Conservation (phyloP, 2,329 filamentous ascomycete genomes). For the Penicillium nordicum region DNA sequence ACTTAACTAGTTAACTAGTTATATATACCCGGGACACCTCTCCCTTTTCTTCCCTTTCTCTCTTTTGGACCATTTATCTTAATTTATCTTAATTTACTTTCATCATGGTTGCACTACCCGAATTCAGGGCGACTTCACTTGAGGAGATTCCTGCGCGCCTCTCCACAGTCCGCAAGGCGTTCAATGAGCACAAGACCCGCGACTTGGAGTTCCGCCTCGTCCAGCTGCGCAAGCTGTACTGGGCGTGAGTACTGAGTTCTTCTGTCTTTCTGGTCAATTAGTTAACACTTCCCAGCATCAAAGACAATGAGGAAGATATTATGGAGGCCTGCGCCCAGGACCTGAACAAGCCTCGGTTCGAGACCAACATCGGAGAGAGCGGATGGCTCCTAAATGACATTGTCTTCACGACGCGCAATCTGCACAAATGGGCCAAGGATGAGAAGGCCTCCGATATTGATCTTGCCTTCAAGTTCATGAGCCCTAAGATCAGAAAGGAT, state of each 20-base stretch:
- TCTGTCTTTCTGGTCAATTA: neutral
- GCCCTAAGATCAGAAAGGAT: slow-evolving; percentile 77
- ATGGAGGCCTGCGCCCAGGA: slow-evolving; percentile 73
- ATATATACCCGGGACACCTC: neutral
- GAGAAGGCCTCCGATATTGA: slow-evolving; percentile 70
- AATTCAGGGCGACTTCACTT: slow-evolving; percentile 60
- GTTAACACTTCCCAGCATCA: slow-evolving; percentile 48
- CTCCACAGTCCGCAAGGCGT: slow-evolving; percentile 63
- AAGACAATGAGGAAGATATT: slow-evolving; percentile 71
- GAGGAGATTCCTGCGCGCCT: slow-evolving; percentile 63
- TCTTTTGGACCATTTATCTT: neutral
- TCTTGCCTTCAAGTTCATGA: slow-evolving; percentile 65
- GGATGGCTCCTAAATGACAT: slow-evolving; percentile 79
- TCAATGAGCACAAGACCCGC: slow-evolving; percentile 75
- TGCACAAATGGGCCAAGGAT: slow-evolving; percentile 79
- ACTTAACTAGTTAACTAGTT: neutral
- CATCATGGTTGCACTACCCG: slow-evolving; percentile 38
- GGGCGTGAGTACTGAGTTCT: slow-evolving; percentile 57
- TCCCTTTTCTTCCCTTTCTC: neutral
- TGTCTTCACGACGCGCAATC: slow-evolving; percentile 70
- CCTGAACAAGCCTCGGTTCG: slow-evolving; percentile 72
- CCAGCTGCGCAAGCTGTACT: slow-evolving; percentile 93
- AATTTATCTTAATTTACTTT: neutral
- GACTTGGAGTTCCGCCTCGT: slow-evolving; percentile 74
- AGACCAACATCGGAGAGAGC: slow-evolving; percentile 71